These are phyloP conservation scores for Apiotrichum mycotoxinovorans DNA, from an alignment of 1,284 basidiomycete species.

Conservation along the genomic window DNA sequence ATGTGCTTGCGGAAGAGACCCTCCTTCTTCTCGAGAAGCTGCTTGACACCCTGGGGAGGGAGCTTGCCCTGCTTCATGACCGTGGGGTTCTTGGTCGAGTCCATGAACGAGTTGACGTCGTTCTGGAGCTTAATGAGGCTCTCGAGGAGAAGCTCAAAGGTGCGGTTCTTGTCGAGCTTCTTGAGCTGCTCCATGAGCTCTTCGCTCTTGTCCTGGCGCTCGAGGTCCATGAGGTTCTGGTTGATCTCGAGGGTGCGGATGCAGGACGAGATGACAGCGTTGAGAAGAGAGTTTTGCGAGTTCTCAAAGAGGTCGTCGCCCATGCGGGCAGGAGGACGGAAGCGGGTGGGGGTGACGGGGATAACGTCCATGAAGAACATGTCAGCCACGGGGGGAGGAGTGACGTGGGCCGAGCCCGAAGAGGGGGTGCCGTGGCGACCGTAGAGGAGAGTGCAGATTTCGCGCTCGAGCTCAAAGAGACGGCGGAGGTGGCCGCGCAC, in stretches of 20 bases:
- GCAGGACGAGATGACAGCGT: slow-evolving; percentile 75
- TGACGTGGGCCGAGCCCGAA: slow-evolving; percentile 15
- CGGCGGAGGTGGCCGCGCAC: slow-evolving; percentile 88
- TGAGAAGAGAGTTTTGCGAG: slow-evolving; percentile 91
- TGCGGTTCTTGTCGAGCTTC: slow-evolving; percentile 47
- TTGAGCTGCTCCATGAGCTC: slow-evolving; percentile 14
- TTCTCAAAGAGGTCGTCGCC: slow-evolving; percentile 93
- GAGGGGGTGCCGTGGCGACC: slow-evolving; percentile 83
- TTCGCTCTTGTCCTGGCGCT: slow-evolving; percentile 13
- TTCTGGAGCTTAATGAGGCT: slow-evolving; percentile 84
- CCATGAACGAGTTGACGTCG: slow-evolving; percentile 96
- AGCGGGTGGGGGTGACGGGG: slow-evolving; percentile 88
- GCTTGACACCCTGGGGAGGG: slow-evolving; percentile 94
- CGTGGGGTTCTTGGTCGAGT: slow-evolving; percentile 92
- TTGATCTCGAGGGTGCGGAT: slow-evolving; percentile 78
- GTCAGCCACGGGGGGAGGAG: slow-evolving; percentile 59
- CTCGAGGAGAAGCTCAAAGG: slow-evolving; percentile 73
- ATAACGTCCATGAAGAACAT: slow-evolving; percentile 97
- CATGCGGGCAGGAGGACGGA: slow-evolving; percentile 90
- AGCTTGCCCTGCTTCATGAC: slow-evolving; percentile 80
- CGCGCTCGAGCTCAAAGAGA: slow-evolving; percentile 78
- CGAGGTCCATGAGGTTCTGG: slow-evolving; percentile 35
- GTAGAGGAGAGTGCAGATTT: slow-evolving; percentile 81
- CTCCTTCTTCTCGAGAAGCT: slow-evolving; percentile 97
- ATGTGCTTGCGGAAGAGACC: slow-evolving; percentile 98